Evolutionary conservation across 2,329 filamentous ascomycete species (phyloP), one percentile per base, ranked within the genome.

Genomic region (Cordyceps javanica): DNA sequence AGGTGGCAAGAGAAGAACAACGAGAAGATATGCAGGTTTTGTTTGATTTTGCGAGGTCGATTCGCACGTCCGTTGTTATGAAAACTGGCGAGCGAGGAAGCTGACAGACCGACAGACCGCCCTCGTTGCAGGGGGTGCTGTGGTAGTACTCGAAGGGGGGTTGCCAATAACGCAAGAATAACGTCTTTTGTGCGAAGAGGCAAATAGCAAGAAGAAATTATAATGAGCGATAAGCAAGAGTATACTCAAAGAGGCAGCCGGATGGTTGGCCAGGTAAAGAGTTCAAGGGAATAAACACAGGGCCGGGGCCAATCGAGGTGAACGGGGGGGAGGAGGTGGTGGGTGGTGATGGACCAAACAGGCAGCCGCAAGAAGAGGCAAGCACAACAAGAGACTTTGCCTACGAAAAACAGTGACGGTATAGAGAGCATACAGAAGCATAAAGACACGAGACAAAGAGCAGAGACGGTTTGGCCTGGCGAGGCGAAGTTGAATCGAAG

Each of bases 181-280:
- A 39, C 23, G 41, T 38, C 23, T 38, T 55, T 30, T 39, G 11
- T 30, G 28, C 38, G 38, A 21, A 36, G 30, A 30, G 32, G 23
- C 41, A 55, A 45, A 44, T 21, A 49, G 19, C 45, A 45, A 23
- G 14, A 28, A 30, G 16, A 42, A 41, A 19, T 25, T 10, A 25
- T 32, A 57, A 51, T 50, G 38, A 52, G 46, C 38, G 48, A 52
- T 52, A 50, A 45, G 14, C 42, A 55, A 42, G 6, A 9, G 42
- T 38, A 48, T 55, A 39, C 53, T 57, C n/a, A 57, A 45, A 57
- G 28, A 57, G 45, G 28, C 53, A 46, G 36, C 11, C 32, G 36
- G 53, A 5, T 34, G 42, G 30, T 44, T 32, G 11, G 36, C 39
- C 23, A 38, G 19, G 25, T n/a, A 38, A n/a, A n/a, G 16, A 34